Evolutionary conservation across 176 grass and related monocot species (phyloP), one percentile per base, ranked within the genome.

Genomic region (Echinochloa phyllopogon): DNA sequence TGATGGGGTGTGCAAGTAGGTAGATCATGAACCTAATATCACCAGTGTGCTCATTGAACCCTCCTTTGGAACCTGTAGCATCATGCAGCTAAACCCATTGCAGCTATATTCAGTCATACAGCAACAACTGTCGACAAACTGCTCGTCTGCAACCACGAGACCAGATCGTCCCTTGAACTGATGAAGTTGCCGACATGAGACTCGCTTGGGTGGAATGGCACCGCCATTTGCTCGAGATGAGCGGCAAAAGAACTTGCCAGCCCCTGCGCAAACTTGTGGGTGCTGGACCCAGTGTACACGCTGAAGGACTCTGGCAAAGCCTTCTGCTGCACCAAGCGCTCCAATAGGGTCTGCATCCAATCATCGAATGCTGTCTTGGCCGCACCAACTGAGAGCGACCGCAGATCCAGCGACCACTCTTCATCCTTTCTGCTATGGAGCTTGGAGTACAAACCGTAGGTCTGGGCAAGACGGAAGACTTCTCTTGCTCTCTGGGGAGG

Each of bases 321-420:
- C 83, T 89, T 86, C 1, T 78, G 36, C 16, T 88, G 38, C 45
- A 24, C 25, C 44, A 87, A 48, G 10, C 73, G 79, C 21, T 88
- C 79, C 6, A 39, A 78, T 43, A 98, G 21, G 40, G 72, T 85
- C 12, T 66, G 78, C 29, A 95, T 82, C 96, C 96, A 98, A 33
- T 95, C 89, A 6, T 95, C 80, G 0, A 98, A 98, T 3, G 93
- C 96, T 5, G 93, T 91, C 65, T 92, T 93, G 23, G 96, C 96
- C 0, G 96, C 96, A 2, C 96, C 96, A 10, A 95, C 37, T 0
- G 93, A 98, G 20, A 98, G 85, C 6, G 91, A 90, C 25, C 91
- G 84, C 48, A 95, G 67, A 75, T 98, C 88, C 14, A 98, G 61
- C 9, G 83, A 88, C 96, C 96, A 98, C 64, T 95, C 96, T 11